These are phyloP conservation scores for Candida endomychidarum DNA, from an alignment of 805 yeast species.

Conservation along the genomic window DNA sequence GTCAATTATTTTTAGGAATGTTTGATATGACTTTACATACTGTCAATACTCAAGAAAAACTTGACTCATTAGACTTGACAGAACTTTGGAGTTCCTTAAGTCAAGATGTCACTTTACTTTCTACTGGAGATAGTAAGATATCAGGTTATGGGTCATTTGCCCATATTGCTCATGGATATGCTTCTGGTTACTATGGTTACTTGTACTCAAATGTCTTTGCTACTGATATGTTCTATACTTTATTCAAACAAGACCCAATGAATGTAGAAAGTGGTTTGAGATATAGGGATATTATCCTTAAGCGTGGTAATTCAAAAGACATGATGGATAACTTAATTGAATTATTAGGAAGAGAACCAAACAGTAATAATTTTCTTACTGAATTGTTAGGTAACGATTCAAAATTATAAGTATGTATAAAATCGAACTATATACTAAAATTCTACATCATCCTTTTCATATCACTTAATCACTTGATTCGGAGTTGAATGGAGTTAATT, in stretches of 20 bases:
- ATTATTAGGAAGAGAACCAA: conserved; percentile 75
- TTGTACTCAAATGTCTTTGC: conserved; percentile 86
- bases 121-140: conserved; percentile 54
- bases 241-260: conserved; percentile 69
- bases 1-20: conserved; percentile 76
- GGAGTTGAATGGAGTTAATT: conserved; percentile 70
- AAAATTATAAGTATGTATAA: conserved; percentile 6
- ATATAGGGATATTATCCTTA: conserved; percentile 69
- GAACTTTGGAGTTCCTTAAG: conserved; percentile 66
- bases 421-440: neutral
- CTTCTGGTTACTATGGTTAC: conserved; percentile 84
- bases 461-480: conserved; percentile 45
- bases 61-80: conserved; percentile 48
- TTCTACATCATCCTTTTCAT: neutral
- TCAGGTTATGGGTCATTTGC: conserved; percentile 77
- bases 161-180: conserved; percentile 80
- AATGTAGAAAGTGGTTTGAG: conserved; percentile 57
- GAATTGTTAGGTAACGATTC: conserved; percentile 46
- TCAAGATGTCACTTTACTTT: conserved; percentile 58
- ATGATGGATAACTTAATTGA: conserved; percentile 63
- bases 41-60: conserved; percentile 32
- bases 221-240: conserved; percentile 73
- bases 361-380: conserved; percentile 65
- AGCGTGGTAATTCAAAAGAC: conserved; percentile 73
- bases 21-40: conserved; percentile 76